Percentiles rank a stretch among this genome's conserved stretches.
Conservation (phyloP, 2,329 filamentous ascomycete species). For the Aspergillus cejpii region DNA sequence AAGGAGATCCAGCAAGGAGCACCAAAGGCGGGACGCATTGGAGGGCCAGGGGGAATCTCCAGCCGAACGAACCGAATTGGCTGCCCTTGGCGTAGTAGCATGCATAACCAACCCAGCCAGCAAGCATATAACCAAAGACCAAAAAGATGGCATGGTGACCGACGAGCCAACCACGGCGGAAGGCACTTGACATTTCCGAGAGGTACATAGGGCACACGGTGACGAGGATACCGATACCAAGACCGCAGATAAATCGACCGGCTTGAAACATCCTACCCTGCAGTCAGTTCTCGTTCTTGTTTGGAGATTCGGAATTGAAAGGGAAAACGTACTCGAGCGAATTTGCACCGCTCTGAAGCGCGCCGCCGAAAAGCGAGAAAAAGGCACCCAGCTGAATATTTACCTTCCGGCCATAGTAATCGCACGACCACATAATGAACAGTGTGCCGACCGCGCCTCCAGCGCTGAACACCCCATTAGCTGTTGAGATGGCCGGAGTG, state of each 20-base stretch:
- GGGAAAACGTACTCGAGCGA: constrained; percentile 35
- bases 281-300: constrained; percentile 2
- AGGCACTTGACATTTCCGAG: constrained; percentile 39
- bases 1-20: constrained; percentile 38
- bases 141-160: constrained; percentile 45
- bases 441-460: constrained; percentile 45
- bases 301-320: not conserved
- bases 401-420: constrained; percentile 40
- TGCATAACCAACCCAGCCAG: constrained; percentile 42
- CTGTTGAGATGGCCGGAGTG: constrained; percentile 44
- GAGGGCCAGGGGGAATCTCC: constrained; percentile 43
- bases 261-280: constrained; percentile 41
- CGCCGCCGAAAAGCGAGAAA: constrained; percentile 43
- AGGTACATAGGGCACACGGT: constrained; percentile 44
- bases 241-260: constrained; percentile 40
- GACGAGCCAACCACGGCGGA: constrained; percentile 42
- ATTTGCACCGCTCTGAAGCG: constrained; percentile 43
- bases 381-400: constrained; percentile 45
- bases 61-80: constrained; percentile 33
- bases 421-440: constrained; percentile 47
- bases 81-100: constrained; percentile 39
- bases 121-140: constrained; percentile 44
- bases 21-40: constrained; percentile 38
- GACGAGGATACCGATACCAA: constrained; percentile 40
- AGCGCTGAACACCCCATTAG: constrained; percentile 46